phyloP scores from a whole-genome alignment of 2,329 filamentous ascomycete species.

The Penicillium sclerotigenum region DNA sequence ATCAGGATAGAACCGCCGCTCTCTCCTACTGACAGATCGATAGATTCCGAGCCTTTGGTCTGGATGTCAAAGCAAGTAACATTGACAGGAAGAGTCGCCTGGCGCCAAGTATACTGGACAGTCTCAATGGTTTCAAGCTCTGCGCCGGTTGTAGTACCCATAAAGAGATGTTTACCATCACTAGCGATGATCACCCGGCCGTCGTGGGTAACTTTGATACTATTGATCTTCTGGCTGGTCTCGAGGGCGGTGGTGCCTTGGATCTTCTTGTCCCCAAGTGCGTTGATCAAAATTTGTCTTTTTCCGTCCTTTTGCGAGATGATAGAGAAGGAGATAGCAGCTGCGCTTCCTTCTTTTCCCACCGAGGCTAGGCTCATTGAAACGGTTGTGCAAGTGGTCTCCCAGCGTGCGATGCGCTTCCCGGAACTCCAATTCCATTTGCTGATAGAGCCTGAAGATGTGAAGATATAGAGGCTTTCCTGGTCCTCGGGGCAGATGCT shows the following conservation, averaged over 20 bases:
- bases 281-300: conserved; percentile 32
- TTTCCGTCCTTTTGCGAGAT: conserved; percentile 38
- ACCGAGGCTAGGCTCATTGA: conserved; percentile 24
- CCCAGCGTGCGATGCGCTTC: conserved; percentile 45
- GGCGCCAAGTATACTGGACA: conserved; percentile 52
- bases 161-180: conserved; percentile 49
- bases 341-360: conserved; percentile 26
- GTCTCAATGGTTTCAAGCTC: conserved; percentile 37
- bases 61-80: conserved; percentile 67
- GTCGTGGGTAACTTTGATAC: conserved; percentile 29
- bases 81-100: conserved; percentile 56
- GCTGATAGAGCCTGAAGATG: conserved; percentile 49
- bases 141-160: conserved; percentile 53
- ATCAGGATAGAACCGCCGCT: conserved; percentile 72
- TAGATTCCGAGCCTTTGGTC: conserved; percentile 48
- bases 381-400: conserved; percentile 37
- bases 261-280: conserved; percentile 21
- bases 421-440: conserved; percentile 59
- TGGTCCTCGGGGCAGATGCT: conserved; percentile 51
- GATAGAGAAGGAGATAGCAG: conserved; percentile 41
- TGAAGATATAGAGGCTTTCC: conserved; percentile 54
- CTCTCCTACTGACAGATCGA: conserved; percentile 78
- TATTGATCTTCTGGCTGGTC: conserved; percentile 28
- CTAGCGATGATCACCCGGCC: conserved; percentile 41
- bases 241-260: conserved; percentile 29